Percentiles rank a stretch among this genome's conserved stretches.
phyloP scores from a whole-genome alignment of 2,329 filamentous ascomycete genomes.

The Alternaria brassicicola region DNA sequence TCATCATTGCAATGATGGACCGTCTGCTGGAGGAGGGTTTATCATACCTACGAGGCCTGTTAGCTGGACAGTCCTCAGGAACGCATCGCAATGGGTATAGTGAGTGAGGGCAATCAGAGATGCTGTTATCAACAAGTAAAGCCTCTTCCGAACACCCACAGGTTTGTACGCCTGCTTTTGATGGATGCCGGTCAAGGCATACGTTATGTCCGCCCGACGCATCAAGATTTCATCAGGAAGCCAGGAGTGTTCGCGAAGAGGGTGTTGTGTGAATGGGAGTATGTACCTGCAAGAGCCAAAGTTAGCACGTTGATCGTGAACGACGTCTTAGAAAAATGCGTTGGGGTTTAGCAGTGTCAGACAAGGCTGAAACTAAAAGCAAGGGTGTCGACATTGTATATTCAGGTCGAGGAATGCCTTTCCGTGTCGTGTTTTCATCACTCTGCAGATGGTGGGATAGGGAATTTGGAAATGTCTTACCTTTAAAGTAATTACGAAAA shows the following conservation, averaged over 20 bases:
- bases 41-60: slow-evolving; percentile 42
- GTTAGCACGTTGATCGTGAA: slow-evolving; percentile 34
- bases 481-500: slow-evolving; percentile 41
- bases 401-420: slow-evolving; percentile 74
- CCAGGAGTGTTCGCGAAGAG: slow-evolving; percentile 9
- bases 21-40: slow-evolving; percentile 44
- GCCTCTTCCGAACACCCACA: slow-evolving; percentile 60
- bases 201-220: slow-evolving; percentile 72
- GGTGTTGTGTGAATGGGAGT: slow-evolving; percentile 20
- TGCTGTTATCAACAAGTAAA: slow-evolving; percentile 73
- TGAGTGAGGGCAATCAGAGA: slow-evolving; percentile 60
- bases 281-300: slow-evolving; percentile 40
- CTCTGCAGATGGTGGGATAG: slow-evolving; percentile 43
- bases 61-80: slow-evolving; percentile 15
- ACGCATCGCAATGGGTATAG: slow-evolving; percentile 6
- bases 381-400: slow-evolving; percentile 65
- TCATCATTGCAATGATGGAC: slow-evolving; percentile 65
- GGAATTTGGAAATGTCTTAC: slow-evolving; percentile 42
- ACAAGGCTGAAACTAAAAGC: slow-evolving; percentile 74
- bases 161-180: slow-evolving; percentile 68
- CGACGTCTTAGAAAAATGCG: slow-evolving; percentile 16
- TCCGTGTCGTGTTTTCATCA: slow-evolving; percentile 70
- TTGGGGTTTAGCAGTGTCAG: slow-evolving; percentile 55
- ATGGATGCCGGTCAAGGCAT: slow-evolving; percentile 58
- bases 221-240: slow-evolving; percentile 68